Base-by-base conservation (phyloP, 2,329 filamentous ascomycete species). In the Septoria petroselini region DNA sequence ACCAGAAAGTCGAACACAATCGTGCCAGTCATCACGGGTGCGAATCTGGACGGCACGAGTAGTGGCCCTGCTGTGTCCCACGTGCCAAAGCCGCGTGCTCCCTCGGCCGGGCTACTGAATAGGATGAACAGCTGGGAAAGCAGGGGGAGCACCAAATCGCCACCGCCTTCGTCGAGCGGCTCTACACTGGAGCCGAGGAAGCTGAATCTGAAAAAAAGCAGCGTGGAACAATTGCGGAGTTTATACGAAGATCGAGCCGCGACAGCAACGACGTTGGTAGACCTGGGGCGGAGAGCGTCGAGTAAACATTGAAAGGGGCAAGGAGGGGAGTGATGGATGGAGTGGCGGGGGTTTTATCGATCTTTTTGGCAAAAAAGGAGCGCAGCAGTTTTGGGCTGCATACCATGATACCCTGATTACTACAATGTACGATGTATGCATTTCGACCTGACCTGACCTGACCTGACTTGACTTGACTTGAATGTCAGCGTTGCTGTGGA, bases 181-280 rank as follows among this genome's bases (percentile, higher is more conserved):
- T 34, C 34, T 2, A 48, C 31, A 14, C 46, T 54, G 14, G 38
- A 54, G 50, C 65, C 70, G 30, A 53, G 65, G 45, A 71, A 65
- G 46, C 58, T 75, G 27, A 70, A 72, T 34, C 35, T 74, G 34
- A 70, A 70, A 55, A 73, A 75, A 55, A 63, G 69, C 39, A 71
- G 68, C 14, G 74, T 77, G 3, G 74, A 76, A 38, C 72, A 76
- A 60, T 54, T 77, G 52, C 62, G 73, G 46, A 60, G 70, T 54
- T 57, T 76, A 45, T 77, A 76, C 52, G 74, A 77, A 58, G 74
- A 76, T 57, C 60, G 74, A 37, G 71, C 69, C 6, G 70, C 66
- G 2, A 71, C 71, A 11, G 73, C 55, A 7, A 49, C 58, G 27
- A 54, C 55, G 15, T 31, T 65, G 19, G 56, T 47, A 15, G 49